These are phyloP conservation scores for Astrocystis sublimbata DNA, from an alignment of 495 filamentous ascomycete genomes.

Conservation along the genomic window DNA sequence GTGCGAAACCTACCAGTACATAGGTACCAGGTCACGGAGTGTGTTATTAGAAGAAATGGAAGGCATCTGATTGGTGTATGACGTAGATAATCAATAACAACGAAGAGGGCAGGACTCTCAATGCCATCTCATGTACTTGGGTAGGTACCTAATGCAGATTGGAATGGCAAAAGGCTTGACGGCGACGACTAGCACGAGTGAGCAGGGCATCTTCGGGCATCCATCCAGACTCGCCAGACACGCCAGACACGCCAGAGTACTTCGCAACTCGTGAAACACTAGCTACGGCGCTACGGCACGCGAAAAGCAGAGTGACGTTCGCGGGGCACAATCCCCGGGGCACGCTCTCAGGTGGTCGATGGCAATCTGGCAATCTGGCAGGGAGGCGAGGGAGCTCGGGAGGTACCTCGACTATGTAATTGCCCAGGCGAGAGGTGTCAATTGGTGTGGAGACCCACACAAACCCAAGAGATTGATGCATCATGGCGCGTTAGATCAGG, in stretches of 20 bases:
- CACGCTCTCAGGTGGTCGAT: neutral
- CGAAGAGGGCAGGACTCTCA: too few species aligned
- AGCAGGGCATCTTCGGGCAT: too few species aligned
- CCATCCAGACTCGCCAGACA: neutral
- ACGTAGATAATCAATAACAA: neutral
- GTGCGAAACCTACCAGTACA: too few species aligned
- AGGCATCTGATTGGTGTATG: neutral
- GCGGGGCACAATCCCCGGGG: conserved; percentile 1
- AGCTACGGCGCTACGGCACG: neutral
- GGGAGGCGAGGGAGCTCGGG: too few species aligned
- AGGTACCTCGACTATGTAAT: too few species aligned
- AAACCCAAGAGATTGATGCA: neutral
- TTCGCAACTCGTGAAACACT: neutral
- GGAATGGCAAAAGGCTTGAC: neutral
- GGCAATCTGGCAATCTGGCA: neutral
- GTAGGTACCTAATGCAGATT: neutral
- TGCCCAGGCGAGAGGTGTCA: too few species aligned
- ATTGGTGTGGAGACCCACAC: neutral
- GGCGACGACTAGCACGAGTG: too few species aligned
- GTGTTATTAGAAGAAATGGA: neutral
- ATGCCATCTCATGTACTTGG: neutral
- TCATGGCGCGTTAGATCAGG: conserved; percentile 2
- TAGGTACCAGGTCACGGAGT: neutral
- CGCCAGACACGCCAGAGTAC: neutral
- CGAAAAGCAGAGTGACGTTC: neutral